Conservation (phyloP, 495 filamentous ascomycete species). For the Penicillium ochrochloron region DNA sequence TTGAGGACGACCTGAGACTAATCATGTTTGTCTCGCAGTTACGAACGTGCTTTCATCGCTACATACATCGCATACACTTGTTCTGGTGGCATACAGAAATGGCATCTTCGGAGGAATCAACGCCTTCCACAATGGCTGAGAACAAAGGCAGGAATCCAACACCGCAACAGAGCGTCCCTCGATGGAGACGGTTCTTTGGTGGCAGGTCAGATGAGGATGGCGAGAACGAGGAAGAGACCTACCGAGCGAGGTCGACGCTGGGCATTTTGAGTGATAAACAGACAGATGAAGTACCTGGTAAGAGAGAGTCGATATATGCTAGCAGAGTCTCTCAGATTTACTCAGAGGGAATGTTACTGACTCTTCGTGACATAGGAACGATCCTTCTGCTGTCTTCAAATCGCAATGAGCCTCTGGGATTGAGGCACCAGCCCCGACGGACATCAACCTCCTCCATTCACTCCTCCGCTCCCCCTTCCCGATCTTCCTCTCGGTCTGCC, state of each 20-base stretch:
- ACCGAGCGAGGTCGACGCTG: constrained; percentile 69
- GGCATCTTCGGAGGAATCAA: constrained; percentile 10
- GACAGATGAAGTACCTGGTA: constrained; percentile 93
- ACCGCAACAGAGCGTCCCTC: constrained; percentile 4
- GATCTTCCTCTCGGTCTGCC: constrained; percentile 39
- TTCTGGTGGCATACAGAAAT: constrained; percentile 2
- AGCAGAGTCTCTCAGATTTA: not conserved
- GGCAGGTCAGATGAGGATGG: constrained; percentile 10
- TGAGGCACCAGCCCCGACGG: constrained; percentile 73
- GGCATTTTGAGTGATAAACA: constrained; percentile 81
- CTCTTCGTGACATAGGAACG: constrained; percentile 59
- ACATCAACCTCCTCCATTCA: constrained; percentile 79
- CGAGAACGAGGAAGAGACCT: constrained; percentile 22
- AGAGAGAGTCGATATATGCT: constrained; percentile 26
- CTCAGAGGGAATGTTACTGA: not conserved
- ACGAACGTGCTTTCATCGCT: not conserved
- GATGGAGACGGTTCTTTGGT: constrained; percentile 33
- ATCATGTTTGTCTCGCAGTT: constrained; percentile 7
- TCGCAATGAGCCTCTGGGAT: constrained; percentile 80
- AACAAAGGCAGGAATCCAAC: not conserved
- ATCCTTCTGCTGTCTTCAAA: constrained; percentile 76
- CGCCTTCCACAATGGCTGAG: constrained; percentile 5
- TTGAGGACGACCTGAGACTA: not conserved
- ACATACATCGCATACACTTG: constrained; percentile 5
- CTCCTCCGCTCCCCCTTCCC: constrained; percentile 55